Conservation (phyloP, 306 rosid genomes). For the Rosa multiflora region DNA sequence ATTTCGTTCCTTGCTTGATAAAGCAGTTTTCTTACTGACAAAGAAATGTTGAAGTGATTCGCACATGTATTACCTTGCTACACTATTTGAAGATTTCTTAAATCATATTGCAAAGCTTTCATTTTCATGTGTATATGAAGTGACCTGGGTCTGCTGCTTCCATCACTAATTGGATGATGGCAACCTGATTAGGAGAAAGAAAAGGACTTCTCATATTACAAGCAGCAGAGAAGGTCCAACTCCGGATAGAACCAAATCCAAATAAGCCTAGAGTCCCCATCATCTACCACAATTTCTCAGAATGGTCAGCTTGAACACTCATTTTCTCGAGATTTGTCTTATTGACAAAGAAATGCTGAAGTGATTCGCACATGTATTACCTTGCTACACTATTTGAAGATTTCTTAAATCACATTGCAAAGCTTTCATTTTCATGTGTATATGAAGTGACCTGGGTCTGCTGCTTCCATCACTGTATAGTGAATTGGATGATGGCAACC, state of each 20-base stretch:
- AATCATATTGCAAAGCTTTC: background rate
- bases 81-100: background rate
- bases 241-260: background rate
- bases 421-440: background rate
- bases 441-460: background rate
- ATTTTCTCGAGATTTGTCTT: background rate
- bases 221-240: background rate
- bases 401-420: background rate
- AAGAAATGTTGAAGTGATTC: background rate
- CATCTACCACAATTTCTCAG: background rate
- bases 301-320: too few relatives aligned
- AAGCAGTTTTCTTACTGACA: background rate
- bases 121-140: background rate
- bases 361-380: background rate
- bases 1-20: background rate
- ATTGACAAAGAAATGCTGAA: background rate
- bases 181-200: background rate
- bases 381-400: background rate
- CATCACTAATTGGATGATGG: background rate
- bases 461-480: background rate
- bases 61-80: background rate
- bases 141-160: background rate
- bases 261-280: background rate
- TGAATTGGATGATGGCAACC: background rate
- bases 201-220: background rate